phyloP scores from a whole-genome alignment of 371 early-diverging fungal genomes.

The Hamiltosporidium tvaerminnensis region DNA sequence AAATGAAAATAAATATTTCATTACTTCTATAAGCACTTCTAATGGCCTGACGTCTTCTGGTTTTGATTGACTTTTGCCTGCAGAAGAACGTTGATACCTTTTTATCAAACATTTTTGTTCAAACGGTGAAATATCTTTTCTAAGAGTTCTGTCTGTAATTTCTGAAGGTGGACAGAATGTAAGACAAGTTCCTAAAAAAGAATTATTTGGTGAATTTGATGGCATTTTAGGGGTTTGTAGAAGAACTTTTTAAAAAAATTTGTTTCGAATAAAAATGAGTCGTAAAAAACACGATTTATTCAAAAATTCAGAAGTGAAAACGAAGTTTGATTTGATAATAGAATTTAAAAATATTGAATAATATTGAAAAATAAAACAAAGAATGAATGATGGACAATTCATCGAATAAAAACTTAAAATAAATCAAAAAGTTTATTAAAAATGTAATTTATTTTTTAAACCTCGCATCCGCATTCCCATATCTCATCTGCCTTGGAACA shows the following conservation, averaged over 20 bases:
- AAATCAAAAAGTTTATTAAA: too few species aligned
- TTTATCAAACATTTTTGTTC: slow-evolving; percentile 33
- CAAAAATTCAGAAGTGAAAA: too few species aligned
- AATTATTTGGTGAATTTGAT: not conserved
- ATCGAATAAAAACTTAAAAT: too few species aligned
- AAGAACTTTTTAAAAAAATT: too few species aligned
- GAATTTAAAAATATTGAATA: too few species aligned
- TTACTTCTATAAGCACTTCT: slow-evolving; percentile 7
- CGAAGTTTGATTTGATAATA: too few species aligned
- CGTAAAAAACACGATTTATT: too few species aligned
- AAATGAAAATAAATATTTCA: slow-evolving; percentile 26
- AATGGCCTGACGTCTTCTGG: slow-evolving; percentile 40
- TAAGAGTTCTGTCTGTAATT: slow-evolving; percentile 23
- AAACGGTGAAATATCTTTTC: slow-evolving; percentile 26
- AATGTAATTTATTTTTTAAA: not conserved
- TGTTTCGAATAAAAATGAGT: too few species aligned
- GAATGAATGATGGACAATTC: too few species aligned
- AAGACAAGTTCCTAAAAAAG: slow-evolving; percentile 17
- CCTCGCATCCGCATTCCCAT: slow-evolving; percentile 58
- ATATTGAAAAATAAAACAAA: too few species aligned
- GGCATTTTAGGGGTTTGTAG: too few species aligned
- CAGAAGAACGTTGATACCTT: slow-evolving; percentile 29
- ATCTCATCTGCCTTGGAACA: slow-evolving; percentile 73
- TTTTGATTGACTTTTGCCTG: slow-evolving; percentile 15
- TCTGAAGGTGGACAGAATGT: slow-evolving; percentile 38